Evolutionary conservation across 1,139 yeast genomes (phyloP), one percentile per base, ranked within the genome.

Genomic region (Blastobotrys indianensis): DNA sequence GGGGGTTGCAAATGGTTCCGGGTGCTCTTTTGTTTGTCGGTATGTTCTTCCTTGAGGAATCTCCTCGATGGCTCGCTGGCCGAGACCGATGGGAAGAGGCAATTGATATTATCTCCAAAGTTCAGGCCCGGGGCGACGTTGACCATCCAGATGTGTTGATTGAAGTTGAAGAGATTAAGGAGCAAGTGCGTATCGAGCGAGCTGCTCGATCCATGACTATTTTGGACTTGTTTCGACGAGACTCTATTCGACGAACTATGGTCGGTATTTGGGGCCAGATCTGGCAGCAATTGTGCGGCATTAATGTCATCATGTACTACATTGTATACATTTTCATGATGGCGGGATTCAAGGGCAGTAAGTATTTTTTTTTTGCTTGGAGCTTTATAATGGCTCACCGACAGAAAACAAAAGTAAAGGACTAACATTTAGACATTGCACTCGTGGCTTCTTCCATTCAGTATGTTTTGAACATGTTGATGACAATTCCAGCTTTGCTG

Each of bases 251-350:
- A 52, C 72, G 83, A 66, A 77, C 82, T 50, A 53, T 59, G 53
- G 73, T 75, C 45, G 85, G 80, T 51, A 58, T 78, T 37, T 74
- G 69, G 52, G 79, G 83, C 44, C 86, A 81, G 66, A 72, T 79
- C 58, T 81, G 83, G 82, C 85, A 80, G 65, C 86, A 81, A 64
- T 67, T 81, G 58, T 77, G 84, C 37, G 87, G 87, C 63, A 73
- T 81, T 59, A 82, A 82, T 68, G 83, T 82, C 61, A 77, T 82
- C 58, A 80, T 66, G 67, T 66, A 66, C 61, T 67, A 67, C 58
- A 61, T 64, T 50, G 68, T 66, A 43, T 59, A 60, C 48, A 58
- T 69, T 41, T 68, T 68, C 53, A 52, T 59, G 39, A 67, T 67
- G 66, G 70, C 71, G 17, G 70, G 70, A 15, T 59, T 51, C 54